These are phyloP conservation scores for Pythium aquatile DNA, from an alignment of 352 stramenopile genomes.

Conservation along the genomic window DNA sequence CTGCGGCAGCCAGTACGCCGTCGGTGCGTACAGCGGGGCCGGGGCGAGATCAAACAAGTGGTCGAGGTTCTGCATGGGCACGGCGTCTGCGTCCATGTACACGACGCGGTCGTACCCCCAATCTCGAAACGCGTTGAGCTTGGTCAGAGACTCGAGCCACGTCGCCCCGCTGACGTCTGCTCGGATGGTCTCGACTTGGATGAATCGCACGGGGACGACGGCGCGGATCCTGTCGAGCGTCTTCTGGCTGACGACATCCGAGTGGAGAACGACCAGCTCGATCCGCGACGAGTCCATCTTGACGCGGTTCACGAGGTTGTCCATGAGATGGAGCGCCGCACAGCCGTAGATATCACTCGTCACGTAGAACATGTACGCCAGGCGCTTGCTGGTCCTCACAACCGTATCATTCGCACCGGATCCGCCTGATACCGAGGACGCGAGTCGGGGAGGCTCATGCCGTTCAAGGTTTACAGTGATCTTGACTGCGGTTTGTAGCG, in stretches of 20 bases:
- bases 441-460: no score
- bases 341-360: slow-evolving; percentile 30
- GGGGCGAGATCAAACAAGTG: not conserved
- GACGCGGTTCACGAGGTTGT: slow-evolving; percentile 16
- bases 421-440: no score
- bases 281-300: slow-evolving; percentile 24
- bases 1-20: not conserved
- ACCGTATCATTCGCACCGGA: no score
- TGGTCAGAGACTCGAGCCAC: slow-evolving; percentile 32
- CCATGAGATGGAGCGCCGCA: slow-evolving; percentile 27
- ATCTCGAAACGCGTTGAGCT: slow-evolving; percentile 34
- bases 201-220: slow-evolving; percentile 6
- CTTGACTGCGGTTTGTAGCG: not conserved
- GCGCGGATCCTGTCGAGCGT: slow-evolving; percentile 14
- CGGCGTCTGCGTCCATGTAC: slow-evolving; percentile 32
- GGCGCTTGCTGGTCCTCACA: not conserved
- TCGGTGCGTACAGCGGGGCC: not conserved
- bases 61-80: not conserved
- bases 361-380: slow-evolving; percentile 37
- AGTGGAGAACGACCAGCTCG: slow-evolving; percentile 31
- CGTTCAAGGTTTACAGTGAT: no score
- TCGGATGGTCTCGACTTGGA: slow-evolving; percentile 24
- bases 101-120: slow-evolving; percentile 37
- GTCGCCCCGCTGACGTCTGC: slow-evolving; percentile 9
- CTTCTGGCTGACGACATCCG: not conserved